These are phyloP conservation scores for Sphaerulina populicola DNA, from an alignment of 2,329 filamentous ascomycete genomes.

Conservation along the genomic window DNA sequence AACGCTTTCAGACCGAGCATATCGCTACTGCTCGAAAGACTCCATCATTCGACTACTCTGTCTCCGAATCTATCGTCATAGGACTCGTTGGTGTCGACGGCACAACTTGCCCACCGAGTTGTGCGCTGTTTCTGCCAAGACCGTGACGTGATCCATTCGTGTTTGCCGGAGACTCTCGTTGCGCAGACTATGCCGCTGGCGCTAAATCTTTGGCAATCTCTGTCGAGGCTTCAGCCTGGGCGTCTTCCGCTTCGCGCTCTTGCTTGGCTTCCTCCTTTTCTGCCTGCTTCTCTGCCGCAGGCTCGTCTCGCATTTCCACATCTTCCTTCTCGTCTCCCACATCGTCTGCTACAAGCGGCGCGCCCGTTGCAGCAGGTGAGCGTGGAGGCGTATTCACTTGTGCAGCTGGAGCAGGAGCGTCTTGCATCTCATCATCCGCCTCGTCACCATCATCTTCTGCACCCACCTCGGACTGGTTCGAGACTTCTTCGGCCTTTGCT, in stretches of 20 bases:
- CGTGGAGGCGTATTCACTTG: conserved; percentile 17
- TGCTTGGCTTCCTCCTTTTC: conserved; percentile 28
- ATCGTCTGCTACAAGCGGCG: conserved; percentile 1
- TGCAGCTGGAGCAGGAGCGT: conserved; percentile 26
- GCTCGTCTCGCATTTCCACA: conserved; percentile 16
- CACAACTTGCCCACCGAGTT: too few species aligned
- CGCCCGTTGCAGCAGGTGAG: conserved; percentile 13
- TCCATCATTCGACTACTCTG: too few species aligned
- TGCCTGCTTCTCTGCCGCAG: conserved; percentile 11
- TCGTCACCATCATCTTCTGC: conserved; percentile 31
- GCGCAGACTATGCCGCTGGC: conserved; percentile 1
- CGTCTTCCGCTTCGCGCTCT: conserved; percentile 28
- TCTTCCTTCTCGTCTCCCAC: conserved; percentile 10
- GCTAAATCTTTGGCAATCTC: conserved; percentile 21
- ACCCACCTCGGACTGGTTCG: conserved; percentile 17
- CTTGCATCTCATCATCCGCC: conserved; percentile 31
- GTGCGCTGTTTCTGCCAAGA: too few species aligned
- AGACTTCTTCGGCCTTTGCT: conserved; percentile 11
- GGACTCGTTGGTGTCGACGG: too few species aligned
- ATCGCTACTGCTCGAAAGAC: too few species aligned
- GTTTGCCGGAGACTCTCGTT: too few species aligned
- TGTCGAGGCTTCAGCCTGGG: conserved; percentile 27
- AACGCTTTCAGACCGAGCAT: too few species aligned
- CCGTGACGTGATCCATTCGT: too few species aligned
- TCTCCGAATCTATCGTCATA: too few species aligned